These are phyloP conservation scores for Trichoderma atrobrunneum DNA, from an alignment of 2,329 filamentous ascomycete genomes.

Conservation along the genomic window DNA sequence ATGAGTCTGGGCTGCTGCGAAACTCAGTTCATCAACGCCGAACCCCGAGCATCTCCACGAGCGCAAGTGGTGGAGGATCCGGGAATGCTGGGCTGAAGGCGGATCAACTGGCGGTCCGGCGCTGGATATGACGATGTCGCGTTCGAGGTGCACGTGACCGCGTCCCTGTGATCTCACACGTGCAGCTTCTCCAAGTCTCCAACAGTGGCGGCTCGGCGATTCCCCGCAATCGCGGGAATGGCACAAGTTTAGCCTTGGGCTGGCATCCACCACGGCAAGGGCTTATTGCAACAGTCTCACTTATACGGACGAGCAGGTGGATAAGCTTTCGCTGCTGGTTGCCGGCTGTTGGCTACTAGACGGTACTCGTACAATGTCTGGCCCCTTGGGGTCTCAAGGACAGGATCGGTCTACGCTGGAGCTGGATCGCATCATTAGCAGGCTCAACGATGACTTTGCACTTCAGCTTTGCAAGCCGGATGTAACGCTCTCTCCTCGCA, in stretches of 20 bases:
- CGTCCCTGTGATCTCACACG: not conserved
- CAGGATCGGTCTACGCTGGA: not conserved
- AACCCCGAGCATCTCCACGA: constrained; percentile 35
- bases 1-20: not conserved
- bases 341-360: not conserved
- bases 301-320: not conserved
- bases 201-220: not conserved
- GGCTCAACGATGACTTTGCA: constrained; percentile 28
- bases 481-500: constrained; percentile 27
- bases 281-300: constrained; percentile 2
- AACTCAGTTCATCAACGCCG: constrained; percentile 30
- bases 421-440: constrained; percentile 27
- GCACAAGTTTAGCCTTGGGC: not conserved
- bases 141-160: not conserved
- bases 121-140: not conserved
- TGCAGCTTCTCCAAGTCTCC: not conserved
- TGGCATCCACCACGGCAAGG: not conserved
- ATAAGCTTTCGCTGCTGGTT: not conserved
- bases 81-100: not conserved
- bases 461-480: constrained; percentile 28
- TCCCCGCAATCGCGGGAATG: constrained; percentile 12
- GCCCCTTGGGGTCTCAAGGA: not conserved
- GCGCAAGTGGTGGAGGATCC: not conserved
- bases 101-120: constrained; percentile 16
- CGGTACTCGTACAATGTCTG: not conserved